Conservation (phyloP, 768 basidiomycete species). For the Rubroboletus pulcherrimus region DNA sequence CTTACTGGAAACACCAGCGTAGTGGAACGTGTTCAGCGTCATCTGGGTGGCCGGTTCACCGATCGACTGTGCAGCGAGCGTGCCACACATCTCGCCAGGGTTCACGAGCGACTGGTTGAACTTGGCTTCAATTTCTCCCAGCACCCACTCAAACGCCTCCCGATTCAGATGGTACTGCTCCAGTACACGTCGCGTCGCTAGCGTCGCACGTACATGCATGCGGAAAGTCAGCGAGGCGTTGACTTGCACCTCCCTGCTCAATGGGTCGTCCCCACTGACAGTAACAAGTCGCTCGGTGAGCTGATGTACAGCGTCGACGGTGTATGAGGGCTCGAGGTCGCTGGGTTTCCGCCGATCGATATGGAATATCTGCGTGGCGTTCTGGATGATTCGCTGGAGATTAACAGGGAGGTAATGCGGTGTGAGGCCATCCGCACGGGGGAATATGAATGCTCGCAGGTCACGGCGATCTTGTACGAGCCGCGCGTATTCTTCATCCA, state of each 20-base stretch:
- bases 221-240: slow-evolving; percentile 91
- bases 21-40: slow-evolving; percentile 99
- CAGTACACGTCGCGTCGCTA: slow-evolving; percentile 82
- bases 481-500: slow-evolving; percentile 75
- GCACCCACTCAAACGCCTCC: slow-evolving; percentile 97
- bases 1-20: slow-evolving; percentile 99
- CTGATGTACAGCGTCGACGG: slow-evolving; percentile 74
- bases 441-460: slow-evolving; percentile 84
- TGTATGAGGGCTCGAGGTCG: slow-evolving; percentile 85
- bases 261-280: slow-evolving; percentile 78
- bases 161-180: slow-evolving; percentile 84
- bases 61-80: slow-evolving; percentile 95
- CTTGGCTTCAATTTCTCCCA: slow-evolving; percentile 91
- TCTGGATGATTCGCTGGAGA: slow-evolving; percentile 91
- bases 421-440: slow-evolving; percentile 60
- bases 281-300: slow-evolving; percentile 77
- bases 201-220: slow-evolving; percentile 88
- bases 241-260: slow-evolving; percentile 74
- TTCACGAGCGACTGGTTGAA: slow-evolving; percentile 92
- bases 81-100: slow-evolving; percentile 99
- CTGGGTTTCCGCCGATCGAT: slow-evolving; percentile 92
- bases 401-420: slow-evolving; percentile 94
- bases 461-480: slow-evolving; percentile 70
- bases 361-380: slow-evolving; percentile 94
- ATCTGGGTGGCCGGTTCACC: slow-evolving; percentile 99